Conservation (phyloP, 257 asterid species). For the Solanum sparsipilum region DNA sequence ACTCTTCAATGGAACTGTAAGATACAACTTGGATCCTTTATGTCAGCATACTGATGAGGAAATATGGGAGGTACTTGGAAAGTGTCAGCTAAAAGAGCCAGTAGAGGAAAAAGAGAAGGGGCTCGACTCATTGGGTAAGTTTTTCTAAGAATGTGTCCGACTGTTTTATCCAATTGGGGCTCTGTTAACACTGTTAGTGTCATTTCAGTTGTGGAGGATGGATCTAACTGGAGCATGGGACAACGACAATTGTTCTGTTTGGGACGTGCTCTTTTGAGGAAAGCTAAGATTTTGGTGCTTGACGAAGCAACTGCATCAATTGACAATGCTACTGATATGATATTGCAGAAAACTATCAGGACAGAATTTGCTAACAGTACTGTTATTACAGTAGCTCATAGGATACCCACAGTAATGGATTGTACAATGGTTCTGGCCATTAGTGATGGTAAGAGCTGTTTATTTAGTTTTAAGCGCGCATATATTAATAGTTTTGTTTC, state of each 20-base stretch:
- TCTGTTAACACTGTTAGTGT: neutral
- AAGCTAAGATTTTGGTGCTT: slow-evolving; percentile 73
- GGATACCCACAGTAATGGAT: slow-evolving; percentile 96
- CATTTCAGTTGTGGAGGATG: slow-evolving; percentile 77
- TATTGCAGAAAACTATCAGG: slow-evolving; percentile 77
- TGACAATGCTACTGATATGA: slow-evolving; percentile 82
- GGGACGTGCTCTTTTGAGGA: slow-evolving; percentile 76
- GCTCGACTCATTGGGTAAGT: slow-evolving; percentile 67
- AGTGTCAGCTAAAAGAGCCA: slow-evolving; percentile 80
- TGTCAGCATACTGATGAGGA: slow-evolving; percentile 58
- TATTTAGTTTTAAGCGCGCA: neutral
- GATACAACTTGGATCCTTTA: slow-evolving; percentile 86
- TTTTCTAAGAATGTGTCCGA: neutral
- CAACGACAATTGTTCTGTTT: slow-evolving; percentile 80
- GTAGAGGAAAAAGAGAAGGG: slow-evolving; percentile 77
- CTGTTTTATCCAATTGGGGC: neutral
- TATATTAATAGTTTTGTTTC: neutral
- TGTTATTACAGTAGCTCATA: slow-evolving; percentile 89
- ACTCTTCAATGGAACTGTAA: slow-evolving; percentile 83
- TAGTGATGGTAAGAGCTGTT: slow-evolving; percentile 58
- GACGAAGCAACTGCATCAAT: slow-evolving; percentile 98
- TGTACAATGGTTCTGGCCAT: slow-evolving; percentile 85
- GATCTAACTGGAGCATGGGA: slow-evolving; percentile 99
- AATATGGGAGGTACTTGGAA: slow-evolving; percentile 91
- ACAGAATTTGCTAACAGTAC: slow-evolving; percentile 72